Conservation (phyloP, 352 stramenopile species). For the Hyaloperonospora brassicae region DNA sequence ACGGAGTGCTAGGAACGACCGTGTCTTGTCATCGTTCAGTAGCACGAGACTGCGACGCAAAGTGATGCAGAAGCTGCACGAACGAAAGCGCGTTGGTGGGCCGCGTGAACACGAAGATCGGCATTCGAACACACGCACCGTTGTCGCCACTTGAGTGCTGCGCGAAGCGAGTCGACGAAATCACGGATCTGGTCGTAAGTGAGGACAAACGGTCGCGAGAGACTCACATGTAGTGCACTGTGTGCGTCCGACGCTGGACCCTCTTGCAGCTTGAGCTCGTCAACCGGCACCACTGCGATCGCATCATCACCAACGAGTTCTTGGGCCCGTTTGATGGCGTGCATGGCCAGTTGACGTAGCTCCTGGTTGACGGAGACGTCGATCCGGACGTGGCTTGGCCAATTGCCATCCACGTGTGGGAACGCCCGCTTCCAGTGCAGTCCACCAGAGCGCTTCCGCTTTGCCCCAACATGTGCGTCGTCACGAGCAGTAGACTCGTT, state of each 20-base stretch:
- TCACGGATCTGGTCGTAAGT: constrained; percentile 54
- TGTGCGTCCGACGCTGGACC: constrained; percentile 5
- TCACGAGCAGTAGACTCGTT: background rate
- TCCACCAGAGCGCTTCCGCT: constrained; percentile 36
- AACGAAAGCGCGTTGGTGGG: background rate
- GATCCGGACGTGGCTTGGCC: constrained; percentile 69
- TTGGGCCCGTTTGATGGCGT: constrained; percentile 30
- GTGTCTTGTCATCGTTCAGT: constrained; percentile 66
- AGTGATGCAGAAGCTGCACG: constrained; percentile 39
- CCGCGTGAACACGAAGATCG: background rate
- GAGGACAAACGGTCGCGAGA: constrained; percentile 72
- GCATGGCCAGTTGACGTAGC: constrained; percentile 20
- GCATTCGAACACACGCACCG: constrained; percentile 25
- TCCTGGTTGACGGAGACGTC: constrained; percentile 24
- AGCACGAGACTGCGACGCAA: constrained; percentile 39
- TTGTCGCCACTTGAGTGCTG: constrained; percentile 62
- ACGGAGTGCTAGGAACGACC: constrained; percentile 60
- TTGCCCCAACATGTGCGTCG: constrained; percentile 15
- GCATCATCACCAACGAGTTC: constrained; percentile 15
- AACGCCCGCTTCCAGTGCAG: constrained; percentile 54
- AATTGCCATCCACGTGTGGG: constrained; percentile 72
- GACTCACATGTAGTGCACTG: constrained; percentile 48
- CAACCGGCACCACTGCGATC: constrained; percentile 31
- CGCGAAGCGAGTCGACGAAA: constrained; percentile 58
- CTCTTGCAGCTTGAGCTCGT: constrained; percentile 14